Base-by-base conservation (phyloP, 1,284 basidiomycete species). In the Leccinum pachyderme region DNA sequence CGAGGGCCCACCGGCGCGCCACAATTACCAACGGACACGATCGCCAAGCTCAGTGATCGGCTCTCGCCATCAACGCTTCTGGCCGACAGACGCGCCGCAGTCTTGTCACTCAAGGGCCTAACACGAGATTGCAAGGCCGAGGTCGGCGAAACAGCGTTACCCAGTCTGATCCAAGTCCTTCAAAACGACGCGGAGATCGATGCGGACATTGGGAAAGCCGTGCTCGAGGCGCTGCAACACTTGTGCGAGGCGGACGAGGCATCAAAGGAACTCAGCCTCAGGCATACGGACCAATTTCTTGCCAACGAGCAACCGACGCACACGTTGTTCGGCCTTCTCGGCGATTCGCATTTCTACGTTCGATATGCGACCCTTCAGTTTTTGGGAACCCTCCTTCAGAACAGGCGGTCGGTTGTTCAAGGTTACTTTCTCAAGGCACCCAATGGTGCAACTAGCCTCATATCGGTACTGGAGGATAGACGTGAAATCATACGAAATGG, bases 51-150 rank as follows among this genome's bases (percentile, higher is more conserved):
- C 57, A 89, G 89, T 60, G 94, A 97, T 69, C 80, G 93, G 49
- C 85, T 99, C 35, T 88, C 92, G 29, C 92, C 93, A 12, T 84
- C 89, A 2, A 88, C 91, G 0, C 82, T 91, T 33, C 84, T 95
- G 33, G 89, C 95, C 44, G 96, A 98, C 74, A 81, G 95, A 62
- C 83, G 93, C 51, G 95, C 95, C 18, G 91, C 95, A 0, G 87
- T 99, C 8, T 78, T 98, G 44, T 85, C 93, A 0, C 82, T 99
- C 63, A 98, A 98, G 71, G 95, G 95, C 13, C 83, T 98, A 49
- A 81, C 89, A 47, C 82, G 95, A 53, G 95, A 97, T 73, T 94
- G 91, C 79, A 95, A 91, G 70, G 80, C 84, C 57, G 92, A 96
- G 56, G 89, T 97, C 22, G 93, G 91, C 11, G 79, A 83, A 59